Conservation (phyloP, 164 flowering plant genomes). For the Annona cherimola region DNA sequence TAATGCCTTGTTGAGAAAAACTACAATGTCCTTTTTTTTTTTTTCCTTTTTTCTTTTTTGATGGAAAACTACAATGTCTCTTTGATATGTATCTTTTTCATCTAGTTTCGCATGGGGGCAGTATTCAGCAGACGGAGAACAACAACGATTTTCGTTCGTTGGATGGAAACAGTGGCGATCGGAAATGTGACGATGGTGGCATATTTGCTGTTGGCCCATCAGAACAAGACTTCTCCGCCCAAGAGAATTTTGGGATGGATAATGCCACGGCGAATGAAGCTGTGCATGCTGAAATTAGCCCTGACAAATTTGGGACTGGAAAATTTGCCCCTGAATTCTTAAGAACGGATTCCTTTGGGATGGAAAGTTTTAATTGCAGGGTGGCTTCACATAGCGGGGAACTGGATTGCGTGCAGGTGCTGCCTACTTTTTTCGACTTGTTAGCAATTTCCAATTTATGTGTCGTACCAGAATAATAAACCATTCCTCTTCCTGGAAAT, state of each 20-base stretch:
- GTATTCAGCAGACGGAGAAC: constrained; percentile 6
- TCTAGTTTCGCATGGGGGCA: constrained; percentile 13
- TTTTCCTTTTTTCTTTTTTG: not conserved
- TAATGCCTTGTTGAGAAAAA: not conserved
- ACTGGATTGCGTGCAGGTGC: constrained; percentile 12
- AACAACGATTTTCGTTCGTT: constrained; percentile 6
- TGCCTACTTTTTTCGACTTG: constrained; percentile 10
- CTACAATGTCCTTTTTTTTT: too few species aligned
- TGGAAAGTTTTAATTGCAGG: constrained; percentile 13
- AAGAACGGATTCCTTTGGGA: constrained; percentile 9
- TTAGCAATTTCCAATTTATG: not conserved
- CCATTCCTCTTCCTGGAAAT: constrained; percentile 5
- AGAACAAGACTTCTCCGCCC: constrained; percentile 1
- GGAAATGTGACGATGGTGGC: constrained; percentile 5
- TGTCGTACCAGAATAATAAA: not conserved
- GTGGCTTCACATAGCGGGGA: constrained; percentile 7
- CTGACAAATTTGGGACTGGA: constrained; percentile 13
- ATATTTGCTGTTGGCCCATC: constrained; percentile 11
- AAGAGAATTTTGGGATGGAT: constrained; percentile 15
- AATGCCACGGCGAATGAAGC: constrained; percentile 13
- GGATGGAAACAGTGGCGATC: constrained; percentile 12
- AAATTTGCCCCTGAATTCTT: constrained; percentile 10
- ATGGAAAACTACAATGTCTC: not conserved
- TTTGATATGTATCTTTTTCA: constrained; percentile 2
- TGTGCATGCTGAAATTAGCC: constrained; percentile 2